Conservation (phyloP, 2,329 filamentous ascomycete genomes). For the Colletotrichum agaves region DNA sequence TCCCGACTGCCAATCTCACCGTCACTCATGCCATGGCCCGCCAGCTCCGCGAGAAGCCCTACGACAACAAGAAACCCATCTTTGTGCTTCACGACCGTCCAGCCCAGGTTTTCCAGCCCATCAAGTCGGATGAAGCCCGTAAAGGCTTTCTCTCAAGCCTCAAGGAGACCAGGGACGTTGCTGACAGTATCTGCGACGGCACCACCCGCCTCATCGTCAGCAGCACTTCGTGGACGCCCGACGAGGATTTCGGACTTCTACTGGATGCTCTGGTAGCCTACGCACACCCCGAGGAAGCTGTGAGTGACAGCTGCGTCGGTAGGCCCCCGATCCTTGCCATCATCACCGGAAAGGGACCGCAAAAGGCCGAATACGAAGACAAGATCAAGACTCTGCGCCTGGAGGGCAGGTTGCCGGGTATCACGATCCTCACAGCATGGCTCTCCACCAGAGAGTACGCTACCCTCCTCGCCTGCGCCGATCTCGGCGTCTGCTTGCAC, state of each 20-base stretch:
- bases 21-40: conserved; percentile 90
- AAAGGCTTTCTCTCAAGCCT: conserved; percentile 71
- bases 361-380: conserved; percentile 79
- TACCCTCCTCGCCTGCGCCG: conserved; percentile 81
- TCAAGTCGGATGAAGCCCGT: conserved; percentile 59
- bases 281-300: conserved; percentile 60
- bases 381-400: conserved; percentile 71
- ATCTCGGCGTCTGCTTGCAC: conserved; percentile 91
- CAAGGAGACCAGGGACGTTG: conserved; percentile 70
- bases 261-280: conserved; percentile 85
- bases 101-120: conserved; percentile 81
- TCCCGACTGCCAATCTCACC: conserved; percentile 79
- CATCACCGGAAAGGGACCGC: conserved; percentile 94
- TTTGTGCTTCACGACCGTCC: conserved; percentile 88
- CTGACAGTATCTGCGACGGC: conserved; percentile 67
- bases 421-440: conserved; percentile 85
- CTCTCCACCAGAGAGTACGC: conserved; percentile 88
- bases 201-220: conserved; percentile 81
- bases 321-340: conserved; percentile 76
- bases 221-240: conserved; percentile 96
- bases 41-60: conserved; percentile 72
- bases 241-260: conserved; percentile 92
- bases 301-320: conserved; percentile 38
- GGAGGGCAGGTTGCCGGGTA: conserved; percentile 72
- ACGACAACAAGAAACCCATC: conserved; percentile 72